phyloP scores from a whole-genome alignment of 2,329 filamentous ascomycete genomes.

The Colletotrichum eleusines region DNA sequence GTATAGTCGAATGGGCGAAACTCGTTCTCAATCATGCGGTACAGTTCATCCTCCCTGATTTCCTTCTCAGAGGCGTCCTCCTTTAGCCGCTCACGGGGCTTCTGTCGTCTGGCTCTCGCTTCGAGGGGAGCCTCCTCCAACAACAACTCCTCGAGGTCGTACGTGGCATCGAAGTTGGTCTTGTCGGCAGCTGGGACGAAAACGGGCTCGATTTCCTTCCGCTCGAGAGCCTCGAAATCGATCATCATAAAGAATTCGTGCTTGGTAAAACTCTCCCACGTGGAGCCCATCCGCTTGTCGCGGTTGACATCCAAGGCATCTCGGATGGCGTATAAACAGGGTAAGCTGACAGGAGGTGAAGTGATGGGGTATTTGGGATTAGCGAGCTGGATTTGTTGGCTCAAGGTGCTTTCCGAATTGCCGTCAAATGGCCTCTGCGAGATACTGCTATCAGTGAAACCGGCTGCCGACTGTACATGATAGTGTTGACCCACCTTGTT shows the following conservation, averaged over 20 bases:
- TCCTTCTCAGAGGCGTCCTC: slow-evolving; percentile 96
- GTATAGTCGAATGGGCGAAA: slow-evolving; percentile 98
- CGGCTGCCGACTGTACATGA: background rate
- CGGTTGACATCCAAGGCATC: slow-evolving; percentile 85
- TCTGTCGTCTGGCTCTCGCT: slow-evolving; percentile 90
- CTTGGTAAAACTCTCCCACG: slow-evolving; percentile 86
- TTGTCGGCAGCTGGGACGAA: slow-evolving; percentile 96
- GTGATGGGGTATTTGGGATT: slow-evolving; percentile 93
- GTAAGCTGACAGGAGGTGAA: slow-evolving; percentile 87
- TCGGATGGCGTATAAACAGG: slow-evolving; percentile 89
- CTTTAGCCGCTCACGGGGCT: slow-evolving; percentile 90
- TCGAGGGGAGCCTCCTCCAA: slow-evolving; percentile 96
- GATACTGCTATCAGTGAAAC: slow-evolving; percentile 46
- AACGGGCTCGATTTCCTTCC: slow-evolving; percentile 89
- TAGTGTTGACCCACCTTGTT: slow-evolving; percentile 77
- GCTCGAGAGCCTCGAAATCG: slow-evolving; percentile 86
- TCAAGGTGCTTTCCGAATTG: slow-evolving; percentile 83
- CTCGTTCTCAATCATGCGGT: slow-evolving; percentile 92
- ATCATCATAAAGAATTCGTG: slow-evolving; percentile 91
- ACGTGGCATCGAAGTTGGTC: slow-evolving; percentile 98
- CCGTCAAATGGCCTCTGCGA: slow-evolving; percentile 90
- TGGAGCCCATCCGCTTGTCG: slow-evolving; percentile 83
- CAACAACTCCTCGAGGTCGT: slow-evolving; percentile 93
- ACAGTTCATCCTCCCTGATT: slow-evolving; percentile 92
- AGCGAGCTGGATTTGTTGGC: slow-evolving; percentile 83